Base-by-base conservation (phyloP, 345 rosid genomes). In the Hirschfeldia incana region DNA sequence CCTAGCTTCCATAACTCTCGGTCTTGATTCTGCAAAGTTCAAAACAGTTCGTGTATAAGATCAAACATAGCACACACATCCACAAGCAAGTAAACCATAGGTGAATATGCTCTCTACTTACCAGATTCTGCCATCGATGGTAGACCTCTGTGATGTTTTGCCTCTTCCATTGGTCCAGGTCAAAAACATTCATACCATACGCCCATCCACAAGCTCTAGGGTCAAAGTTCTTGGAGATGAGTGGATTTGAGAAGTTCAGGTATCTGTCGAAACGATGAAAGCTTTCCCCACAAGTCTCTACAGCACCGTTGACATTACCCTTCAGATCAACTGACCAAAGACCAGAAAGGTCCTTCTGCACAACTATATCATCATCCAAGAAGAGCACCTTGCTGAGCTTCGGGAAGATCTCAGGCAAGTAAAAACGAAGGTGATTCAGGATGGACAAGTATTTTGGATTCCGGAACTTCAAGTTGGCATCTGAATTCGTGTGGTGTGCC, bases 141-240 rank as follows among this genome's bases (percentile, higher is more conserved):
- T 95, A 95, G 59, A 91, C 88, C 39, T 85, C 88, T 5, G 99
- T 95, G 84, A 95, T 91, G 83, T 88, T 89, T 83, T 93, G 96
- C 83, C 89, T 81, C 83, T 78, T 91, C 99, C 99, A 95, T 79
- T 93, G 88, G 15, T 84, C 85, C 85, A 95, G 84, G 85, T 95
- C 98, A 80, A 95, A 92, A 17, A 95, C 71, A 69, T 95, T 95
- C 99, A 95, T 95, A 70, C 99, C 99, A 69, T 92, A 95, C 16
- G 99, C 98, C 99, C 99, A 95, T 74, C 99, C 99, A 85, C 99
- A 95, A 78, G 99, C 97, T 70, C 75, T 96, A 6, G 99, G 94
- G 63, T 93, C 87, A 51, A 95, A 95, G 77, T 89, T 91, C 83
- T 86, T 91, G 75, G 98, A 83, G 74, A 95, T 93, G 32, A 89